Base-by-base conservation (phyloP, 305 asterid genomes). In the Rubia balearica region DNA sequence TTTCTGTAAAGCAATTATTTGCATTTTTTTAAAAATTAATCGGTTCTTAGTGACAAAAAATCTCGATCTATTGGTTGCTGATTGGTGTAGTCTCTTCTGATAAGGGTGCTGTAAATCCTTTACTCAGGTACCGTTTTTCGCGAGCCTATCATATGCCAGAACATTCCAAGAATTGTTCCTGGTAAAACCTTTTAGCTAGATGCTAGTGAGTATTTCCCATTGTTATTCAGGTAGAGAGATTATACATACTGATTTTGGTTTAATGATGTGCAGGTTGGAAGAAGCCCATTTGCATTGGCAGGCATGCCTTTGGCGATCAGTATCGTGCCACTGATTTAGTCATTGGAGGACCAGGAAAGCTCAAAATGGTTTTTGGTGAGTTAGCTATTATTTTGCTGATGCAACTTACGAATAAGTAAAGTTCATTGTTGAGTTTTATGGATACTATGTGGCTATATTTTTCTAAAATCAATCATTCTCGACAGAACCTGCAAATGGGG, bases 291-390 rank as follows among this genome's bases (percentile, higher is more conserved):
- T 91, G 97, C 68, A 91, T 91, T 68, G 96, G 97, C 51, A 89
- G 98, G 72, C 98, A 89, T 81, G 96, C 94, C 55, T 89, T 89
- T 83, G 96, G 98, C 27, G 98, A 91, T 77, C 98, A 91, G 70
- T 89, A 91, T 73, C 92, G 94, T 60, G 91, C 98, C 62, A 91
- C 92, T 43, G 96, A 91, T 81, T 69, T 86, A 56, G 45, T 85
- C 27, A 86, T 91, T 67, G 78, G 77, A 56, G 95, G 90, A 77
- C 90, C 96, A 6, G 97, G 95, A 71, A 91, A 85, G 78, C 96
- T 91, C 69, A 89, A 88, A 88, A 78, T 91, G 95, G 81, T 89
- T 74, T 91, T 91, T 77, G 91, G 96, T 91, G 72, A 77, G 95
- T 79, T 65, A 74, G 46, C 53, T 9, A 11, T 4, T 46, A 1